Conservation (phyloP, 441 rosid genomes). For the Raphanus hybrid region DNA sequence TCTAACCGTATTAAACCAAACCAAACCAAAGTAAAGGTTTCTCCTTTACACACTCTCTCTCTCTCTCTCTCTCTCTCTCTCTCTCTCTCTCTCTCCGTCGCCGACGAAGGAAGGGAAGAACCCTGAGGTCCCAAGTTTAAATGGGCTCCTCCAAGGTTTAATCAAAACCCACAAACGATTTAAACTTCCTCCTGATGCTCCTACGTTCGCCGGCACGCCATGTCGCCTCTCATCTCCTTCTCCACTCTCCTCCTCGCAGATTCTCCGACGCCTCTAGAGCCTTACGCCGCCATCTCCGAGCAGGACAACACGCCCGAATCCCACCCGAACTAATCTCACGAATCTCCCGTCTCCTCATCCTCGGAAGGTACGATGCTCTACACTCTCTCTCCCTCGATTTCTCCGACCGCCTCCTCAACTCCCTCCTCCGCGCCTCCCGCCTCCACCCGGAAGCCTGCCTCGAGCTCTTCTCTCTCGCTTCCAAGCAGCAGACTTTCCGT, state of each 20-base stretch:
- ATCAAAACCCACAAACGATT: neutral
- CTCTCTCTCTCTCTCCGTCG: conserved; percentile 17
- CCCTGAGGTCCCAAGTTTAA: neutral
- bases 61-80: no score
- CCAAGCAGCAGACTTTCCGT: conserved; percentile 58
- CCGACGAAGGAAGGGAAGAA: neutral
- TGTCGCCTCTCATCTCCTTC: conserved; percentile 40
- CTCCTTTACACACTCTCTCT: neutral
- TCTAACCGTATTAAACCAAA: conserved; percentile 5
- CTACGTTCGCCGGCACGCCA: conserved; percentile 42
- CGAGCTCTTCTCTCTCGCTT: conserved; percentile 64
- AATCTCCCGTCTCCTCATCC: conserved; percentile 69
- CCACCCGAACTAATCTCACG: conserved; percentile 67
- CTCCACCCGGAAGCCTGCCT: conserved; percentile 69
- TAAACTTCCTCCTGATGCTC: conserved; percentile 26
- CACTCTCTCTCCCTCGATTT: conserved; percentile 55
- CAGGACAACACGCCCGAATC: conserved; percentile 57
- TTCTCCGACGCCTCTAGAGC: conserved; percentile 50
- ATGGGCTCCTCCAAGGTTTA: conserved; percentile 22
- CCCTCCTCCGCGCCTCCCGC: conserved; percentile 61
- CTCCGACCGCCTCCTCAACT: conserved; percentile 73
- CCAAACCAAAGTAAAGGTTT: conserved; percentile 5
- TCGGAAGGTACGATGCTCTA: conserved; percentile 70
- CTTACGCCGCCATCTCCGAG: conserved; percentile 63
- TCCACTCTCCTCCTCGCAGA: conserved; percentile 26